Evolutionary conservation across 2,329 filamentous ascomycete genomes (phyloP).

Genomic region (Drechslerella stenobrocha): DNA sequence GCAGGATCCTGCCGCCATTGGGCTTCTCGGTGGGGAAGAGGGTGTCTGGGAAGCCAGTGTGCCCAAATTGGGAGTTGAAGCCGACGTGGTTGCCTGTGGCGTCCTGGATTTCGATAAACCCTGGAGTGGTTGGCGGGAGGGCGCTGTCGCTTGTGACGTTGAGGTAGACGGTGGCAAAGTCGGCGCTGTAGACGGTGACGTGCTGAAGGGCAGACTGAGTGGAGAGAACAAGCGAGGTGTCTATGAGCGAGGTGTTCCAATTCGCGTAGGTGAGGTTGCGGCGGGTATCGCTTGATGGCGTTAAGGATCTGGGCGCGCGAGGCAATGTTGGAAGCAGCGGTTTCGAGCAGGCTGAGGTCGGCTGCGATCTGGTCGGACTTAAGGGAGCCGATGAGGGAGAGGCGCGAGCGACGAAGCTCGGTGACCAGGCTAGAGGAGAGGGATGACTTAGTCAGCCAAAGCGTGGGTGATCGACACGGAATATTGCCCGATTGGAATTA

Average conservation of each 20-base stretch:
- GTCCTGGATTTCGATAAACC: constrained; percentile 25
- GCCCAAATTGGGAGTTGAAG: constrained; percentile 31
- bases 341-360: constrained; percentile 33
- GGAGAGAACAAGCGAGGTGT: constrained; percentile 36
- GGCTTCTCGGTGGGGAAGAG: constrained; percentile 24
- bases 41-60: constrained; percentile 37
- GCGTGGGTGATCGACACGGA: constrained; percentile 5
- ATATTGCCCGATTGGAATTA: constrained; percentile 12
- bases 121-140: constrained; percentile 19
- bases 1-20: constrained; percentile 1
- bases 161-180: constrained; percentile 29
- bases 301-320: constrained; percentile 39
- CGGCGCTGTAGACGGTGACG: constrained; percentile 35
- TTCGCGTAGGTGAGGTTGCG: constrained; percentile 35
- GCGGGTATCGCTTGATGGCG: constrained; percentile 43
- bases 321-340: constrained; percentile 25
- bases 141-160: constrained; percentile 34
- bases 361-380: constrained; percentile 42
- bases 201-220: constrained; percentile 36
- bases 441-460: constrained; percentile 11
- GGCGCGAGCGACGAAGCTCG: constrained; percentile 37
- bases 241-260: constrained; percentile 42
- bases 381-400: constrained; percentile 31
- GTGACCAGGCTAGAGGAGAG: constrained; percentile 33
- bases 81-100: constrained; percentile 37